Evolutionary conservation across 805 yeast genomes (phyloP), one percentile per base, ranked within the genome.

Genomic region (Yarrowia sp.): DNA sequence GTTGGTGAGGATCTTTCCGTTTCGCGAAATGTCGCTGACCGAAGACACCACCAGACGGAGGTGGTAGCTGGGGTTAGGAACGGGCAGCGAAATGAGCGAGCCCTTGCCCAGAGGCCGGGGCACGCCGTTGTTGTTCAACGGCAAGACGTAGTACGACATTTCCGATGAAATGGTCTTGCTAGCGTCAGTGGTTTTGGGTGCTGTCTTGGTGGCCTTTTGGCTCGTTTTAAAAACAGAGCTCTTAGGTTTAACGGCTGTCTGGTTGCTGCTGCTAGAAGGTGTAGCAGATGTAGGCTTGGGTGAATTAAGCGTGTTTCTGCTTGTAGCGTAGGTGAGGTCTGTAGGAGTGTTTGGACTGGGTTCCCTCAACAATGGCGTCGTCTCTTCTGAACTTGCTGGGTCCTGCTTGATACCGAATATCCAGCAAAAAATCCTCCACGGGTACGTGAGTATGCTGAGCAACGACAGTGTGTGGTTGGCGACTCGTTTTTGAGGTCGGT

Each of bases 1-100:
- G 75, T 92, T 92, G 52, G 90, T 85, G 84, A 87, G 83, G 33
- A 93, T 79, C 8, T 79, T 77, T 6, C 95, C 97, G 33, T 85
- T 84, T 70, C 89, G 83, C 10, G 90, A 79, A 16, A 91, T 83
- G 16, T 83, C 81, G 7, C 93, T 82, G 11, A 96, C 90, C 1
- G 97, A 95, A 38, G 87, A 84, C 66, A 93, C 77, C 64, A 82
- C 82, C 66, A 93, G 78, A 48, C 85, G 80, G 59, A 93, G 77
- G 12, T 67, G 70, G 67, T 78, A 78, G 16, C 77, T 72, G 66
- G 75, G 75, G 33, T 68, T 44, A 14, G 81, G 81, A 35, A 74
- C 71, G 21, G 82, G 81, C 61, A 78, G 71, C n/a, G 69, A 66
- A 38, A 78, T 70, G 56, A 77, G 72, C 54, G 74, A 68, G 32